These are phyloP conservation scores for Kluyveromyces aestuarii DNA, from an alignment of 805 yeast species.

Conservation along the genomic window DNA sequence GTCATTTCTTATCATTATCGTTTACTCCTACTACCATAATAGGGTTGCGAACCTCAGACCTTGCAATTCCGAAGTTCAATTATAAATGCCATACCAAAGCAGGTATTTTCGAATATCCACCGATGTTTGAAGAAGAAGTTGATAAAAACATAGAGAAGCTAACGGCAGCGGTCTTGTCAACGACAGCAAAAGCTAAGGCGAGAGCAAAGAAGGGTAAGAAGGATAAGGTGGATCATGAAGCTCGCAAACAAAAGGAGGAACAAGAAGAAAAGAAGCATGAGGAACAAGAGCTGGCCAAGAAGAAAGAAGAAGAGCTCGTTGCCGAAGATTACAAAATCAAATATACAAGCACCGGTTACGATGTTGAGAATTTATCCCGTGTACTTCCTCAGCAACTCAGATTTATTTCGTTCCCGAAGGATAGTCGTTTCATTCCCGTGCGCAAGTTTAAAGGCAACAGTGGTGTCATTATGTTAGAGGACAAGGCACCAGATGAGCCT, in stretches of 20 bases:
- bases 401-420: slow-evolving; percentile 68
- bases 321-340: slow-evolving; percentile 34
- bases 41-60: slow-evolving; percentile 70
- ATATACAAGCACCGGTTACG: slow-evolving; percentile 56
- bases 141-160: slow-evolving; percentile 82
- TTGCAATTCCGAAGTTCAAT: slow-evolving; percentile 77
- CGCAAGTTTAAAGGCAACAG: slow-evolving; percentile 61
- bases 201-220: slow-evolving; percentile 66
- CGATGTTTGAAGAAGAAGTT: slow-evolving; percentile 69
- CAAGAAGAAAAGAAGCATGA: slow-evolving; percentile 21
- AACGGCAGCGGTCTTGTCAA: slow-evolving; percentile 87
- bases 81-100: slow-evolving; percentile 75
- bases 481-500: slow-evolving; percentile 51
- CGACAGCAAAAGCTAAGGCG: slow-evolving; percentile 89
- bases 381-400: slow-evolving; percentile 84
- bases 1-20: slow-evolving; percentile 86
- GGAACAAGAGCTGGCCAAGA: slow-evolving; percentile 15
- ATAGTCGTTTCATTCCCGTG: slow-evolving; percentile 72
- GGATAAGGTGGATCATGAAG: slow-evolving; percentile 33
- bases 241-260: slow-evolving; percentile 17
- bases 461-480: slow-evolving; percentile 67
- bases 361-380: slow-evolving; percentile 71
- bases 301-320: slow-evolving; percentile 16
- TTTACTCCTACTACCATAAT: slow-evolving; percentile 87
- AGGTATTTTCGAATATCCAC: slow-evolving; percentile 80